These are phyloP conservation scores for Naganishia vishniacii DNA, from an alignment of 768 basidiomycete genomes.

Conservation along the genomic window DNA sequence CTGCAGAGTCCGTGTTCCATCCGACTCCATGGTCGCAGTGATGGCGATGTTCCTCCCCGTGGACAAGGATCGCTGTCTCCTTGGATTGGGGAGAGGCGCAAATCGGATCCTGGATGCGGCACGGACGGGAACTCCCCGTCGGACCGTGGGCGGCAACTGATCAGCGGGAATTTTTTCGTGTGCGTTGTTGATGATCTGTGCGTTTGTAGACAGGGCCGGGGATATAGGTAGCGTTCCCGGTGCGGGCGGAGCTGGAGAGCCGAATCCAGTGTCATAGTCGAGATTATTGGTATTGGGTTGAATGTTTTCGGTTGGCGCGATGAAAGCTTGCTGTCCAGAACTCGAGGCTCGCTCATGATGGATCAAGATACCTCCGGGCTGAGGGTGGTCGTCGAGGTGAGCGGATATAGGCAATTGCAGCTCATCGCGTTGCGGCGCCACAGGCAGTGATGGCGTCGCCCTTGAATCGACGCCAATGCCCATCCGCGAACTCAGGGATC, in stretches of 20 bases:
- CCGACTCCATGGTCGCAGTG: conserved; percentile 31
- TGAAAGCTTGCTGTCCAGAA: neutral
- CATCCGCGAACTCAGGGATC: conserved; percentile 1
- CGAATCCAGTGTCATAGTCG: neutral
- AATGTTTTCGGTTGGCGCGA: neutral
- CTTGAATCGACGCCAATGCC: conserved; percentile 2
- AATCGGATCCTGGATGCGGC: conserved; percentile 59
- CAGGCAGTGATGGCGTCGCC: neutral
- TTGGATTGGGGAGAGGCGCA: conserved; percentile 76
- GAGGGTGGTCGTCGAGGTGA: neutral
- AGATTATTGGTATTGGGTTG: neutral
- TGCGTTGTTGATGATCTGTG: conserved; percentile 12
- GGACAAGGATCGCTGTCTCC: conserved; percentile 51
- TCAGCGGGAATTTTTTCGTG: conserved; percentile 12
- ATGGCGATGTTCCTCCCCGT: conserved; percentile 42
- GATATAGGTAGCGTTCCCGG: neutral
- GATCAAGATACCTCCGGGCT: neutral
- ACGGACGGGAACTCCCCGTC: conserved; percentile 1
- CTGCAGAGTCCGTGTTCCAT: conserved; percentile 28
- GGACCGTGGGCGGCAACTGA: conserved; percentile 7
- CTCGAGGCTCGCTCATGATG: neutral
- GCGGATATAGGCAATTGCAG: neutral
- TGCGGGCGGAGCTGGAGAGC: neutral
- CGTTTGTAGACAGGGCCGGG: neutral
- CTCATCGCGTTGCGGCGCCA: neutral